Base-by-base conservation (phyloP, 2,329 filamentous ascomycete species). In the Penicillium sp. region DNA sequence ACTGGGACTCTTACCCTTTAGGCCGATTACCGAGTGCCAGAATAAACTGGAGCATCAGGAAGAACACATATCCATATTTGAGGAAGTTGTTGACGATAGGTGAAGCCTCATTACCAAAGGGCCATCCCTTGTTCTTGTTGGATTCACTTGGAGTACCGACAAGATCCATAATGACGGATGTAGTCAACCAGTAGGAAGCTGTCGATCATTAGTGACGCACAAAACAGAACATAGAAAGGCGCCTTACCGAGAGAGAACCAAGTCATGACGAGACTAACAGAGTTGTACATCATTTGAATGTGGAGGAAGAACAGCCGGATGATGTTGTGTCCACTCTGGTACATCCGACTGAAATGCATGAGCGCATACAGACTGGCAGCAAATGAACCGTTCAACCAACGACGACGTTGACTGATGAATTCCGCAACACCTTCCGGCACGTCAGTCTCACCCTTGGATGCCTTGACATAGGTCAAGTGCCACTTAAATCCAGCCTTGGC, bases 331-430 rank as follows among this genome's bases (percentile, higher is more conserved):
- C 93, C 93, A 72, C 88, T 92, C 83, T 95, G 95, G 85, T 98
- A 98, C 87, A 97, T 96, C 66, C 93, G 90, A 47, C 90, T 90
- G 71, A 98, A 98, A 76, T 98, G 95, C 89, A 98, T 96, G 62
- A 97, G 84, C 26, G 93, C 89, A 82, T 98, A 98, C 74, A 98
- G 86, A 76, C 90, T 91, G 76, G 93, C 93, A 56, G 93, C 93
- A 73, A 98, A 98, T 1, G 93, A 98, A 82, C 93, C 93, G 84
- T 98, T 98, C 65, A 98, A 82, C 93, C 93, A 98, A 81, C 93
- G 89, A 83, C 93, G 89, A 82, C 93, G 90, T 79, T 98, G 93
- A 68, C 90, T 88, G 81, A 98, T 97, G 78, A 98, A 97, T 76
- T 98, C 93, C 27, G 93, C 83, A 61, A 92, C 91, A 74, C 92